Evolutionary conservation across 768 basidiomycete genomes (phyloP).

Genomic region (Tulasnella sp.): DNA sequence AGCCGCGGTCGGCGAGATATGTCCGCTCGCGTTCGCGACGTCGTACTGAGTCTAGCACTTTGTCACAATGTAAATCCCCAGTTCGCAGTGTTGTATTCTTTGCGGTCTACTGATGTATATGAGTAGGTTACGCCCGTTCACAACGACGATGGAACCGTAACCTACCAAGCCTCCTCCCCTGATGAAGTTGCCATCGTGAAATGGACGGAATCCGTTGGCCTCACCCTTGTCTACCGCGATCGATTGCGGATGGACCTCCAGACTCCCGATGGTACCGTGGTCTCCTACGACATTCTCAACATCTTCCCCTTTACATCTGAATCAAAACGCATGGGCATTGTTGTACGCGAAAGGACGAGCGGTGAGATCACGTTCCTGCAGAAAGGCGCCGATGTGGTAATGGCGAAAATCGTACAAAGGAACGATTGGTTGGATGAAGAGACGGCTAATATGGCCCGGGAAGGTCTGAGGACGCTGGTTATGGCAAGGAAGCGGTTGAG

Average conservation of each 20-base stretch:
- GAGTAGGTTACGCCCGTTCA: conserved; percentile 84
- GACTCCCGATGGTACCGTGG: conserved; percentile 49
- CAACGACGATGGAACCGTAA: conserved; percentile 89
- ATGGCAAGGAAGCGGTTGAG: conserved; percentile 74
- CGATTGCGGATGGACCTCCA: conserved; percentile 82
- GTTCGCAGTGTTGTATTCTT: too few relatives aligned
- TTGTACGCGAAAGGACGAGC: conserved; percentile 67
- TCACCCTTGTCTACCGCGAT: conserved; percentile 81
- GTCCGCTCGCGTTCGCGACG: conserved; percentile 86
- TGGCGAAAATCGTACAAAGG: conserved; percentile 86
- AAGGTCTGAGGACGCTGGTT: conserved; percentile 89
- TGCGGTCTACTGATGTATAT: too few relatives aligned
- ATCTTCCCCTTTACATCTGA: conserved; percentile 98
- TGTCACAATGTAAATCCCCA: conserved; percentile 76
- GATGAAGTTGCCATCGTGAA: conserved; percentile 98
- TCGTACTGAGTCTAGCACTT: conserved; percentile 82
- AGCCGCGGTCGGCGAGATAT: conserved; percentile 85
- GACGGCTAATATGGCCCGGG: conserved; percentile 95
- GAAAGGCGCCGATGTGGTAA: conserved; percentile 98
- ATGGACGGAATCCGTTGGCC: conserved; percentile 91
- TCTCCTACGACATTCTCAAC: conserved; percentile 79
- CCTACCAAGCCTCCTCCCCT: conserved; percentile 97
- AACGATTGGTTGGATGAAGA: conserved; percentile 99
- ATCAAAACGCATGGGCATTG: conserved; percentile 97
- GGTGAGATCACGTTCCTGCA: conserved; percentile 84